These are phyloP conservation scores for Inga oerstediana DNA, from an alignment of 306 rosid species.

Conservation along the genomic window DNA sequence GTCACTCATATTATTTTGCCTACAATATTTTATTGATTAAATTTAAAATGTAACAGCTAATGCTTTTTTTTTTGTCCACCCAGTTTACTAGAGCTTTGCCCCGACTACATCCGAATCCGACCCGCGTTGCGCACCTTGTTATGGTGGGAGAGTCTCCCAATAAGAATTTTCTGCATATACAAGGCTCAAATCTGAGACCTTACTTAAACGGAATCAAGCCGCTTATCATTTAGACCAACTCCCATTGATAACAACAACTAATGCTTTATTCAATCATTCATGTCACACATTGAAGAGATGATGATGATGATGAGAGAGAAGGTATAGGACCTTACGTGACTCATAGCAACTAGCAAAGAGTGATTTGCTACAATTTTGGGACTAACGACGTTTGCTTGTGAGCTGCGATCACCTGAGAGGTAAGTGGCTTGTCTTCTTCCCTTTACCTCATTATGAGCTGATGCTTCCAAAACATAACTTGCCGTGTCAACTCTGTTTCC, in stretches of 20 bases:
- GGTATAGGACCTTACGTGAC: slow-evolving; percentile 50
- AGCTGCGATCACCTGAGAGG: neutral
- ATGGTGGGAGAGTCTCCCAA: no score
- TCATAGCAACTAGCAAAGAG: slow-evolving; percentile 55
- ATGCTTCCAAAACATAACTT: slow-evolving; percentile 21
- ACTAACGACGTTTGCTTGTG: slow-evolving; percentile 26
- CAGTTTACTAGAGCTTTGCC: no score
- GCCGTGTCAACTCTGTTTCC: slow-evolving; percentile 23
- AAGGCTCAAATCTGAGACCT: no score
- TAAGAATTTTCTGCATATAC: no score
- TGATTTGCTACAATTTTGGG: slow-evolving; percentile 41
- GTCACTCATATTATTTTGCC: neutral
- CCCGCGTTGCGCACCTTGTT: no score
- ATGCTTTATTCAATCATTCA: neutral
- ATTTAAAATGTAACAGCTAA: neutral
- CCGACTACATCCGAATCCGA: no score
- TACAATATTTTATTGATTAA: neutral
- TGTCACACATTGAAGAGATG: slow-evolving; percentile 56
- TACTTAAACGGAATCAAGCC: no score
- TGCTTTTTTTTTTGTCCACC: neutral
- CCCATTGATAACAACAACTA: neutral
- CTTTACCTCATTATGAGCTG: neutral
- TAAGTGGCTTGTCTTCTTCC: neutral
- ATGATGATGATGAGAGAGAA: slow-evolving; percentile 60
- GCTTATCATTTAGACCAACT: no score